Base-by-base conservation (phyloP, 805 yeast genomes). In the Candida yuanshanica region DNA sequence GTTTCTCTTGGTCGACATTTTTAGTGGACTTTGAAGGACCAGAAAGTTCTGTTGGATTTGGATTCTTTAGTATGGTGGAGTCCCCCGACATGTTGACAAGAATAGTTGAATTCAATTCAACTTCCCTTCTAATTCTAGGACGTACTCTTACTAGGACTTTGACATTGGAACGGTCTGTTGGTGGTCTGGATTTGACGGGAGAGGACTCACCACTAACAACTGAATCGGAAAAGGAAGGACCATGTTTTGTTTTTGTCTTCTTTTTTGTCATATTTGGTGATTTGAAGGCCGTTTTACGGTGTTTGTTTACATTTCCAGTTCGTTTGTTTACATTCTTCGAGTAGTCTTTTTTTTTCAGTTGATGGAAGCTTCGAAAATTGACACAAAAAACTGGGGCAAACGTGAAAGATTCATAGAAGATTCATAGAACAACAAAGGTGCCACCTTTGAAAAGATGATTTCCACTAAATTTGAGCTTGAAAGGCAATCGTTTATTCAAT, bases 71-170 rank as follows among this genome's bases (percentile, higher is more conserved):
- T 12, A 21, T 36, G 20, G 46, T 47, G 5, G 53, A 49, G 3
- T 39, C 36, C 16, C 42, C 38, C 8, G 31, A 36, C 58, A 56
- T 54, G 20, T 41, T 33, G 0, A 56, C 52, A 3, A 56, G 39
- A 0, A 56, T 31, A 2, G 44, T 47, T 3, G 38, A 47, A 8
- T 45, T 26, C 8, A 23, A 29, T 6, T 46, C 48, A 3, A 39
- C 27, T 22, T 56, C 61, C 20, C 61, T 43, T 1, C 43, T 26
- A 0, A 53, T 35, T n/a, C 48, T 39, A 1, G 82, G 81, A 38
- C 83, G 57, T 3, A 75, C 78, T 13, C 83, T 56, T 1, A 75
- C 78, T n/a, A 69, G 53, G 2, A 75, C 80, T 41, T 68, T 68
- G 25, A 75, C 70, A 44, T 63, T 68, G 24, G 55, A 38, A 27